These are phyloP conservation scores for Ilyonectria destructans DNA, from an alignment of 2,329 filamentous ascomycete genomes.

Conservation along the genomic window DNA sequence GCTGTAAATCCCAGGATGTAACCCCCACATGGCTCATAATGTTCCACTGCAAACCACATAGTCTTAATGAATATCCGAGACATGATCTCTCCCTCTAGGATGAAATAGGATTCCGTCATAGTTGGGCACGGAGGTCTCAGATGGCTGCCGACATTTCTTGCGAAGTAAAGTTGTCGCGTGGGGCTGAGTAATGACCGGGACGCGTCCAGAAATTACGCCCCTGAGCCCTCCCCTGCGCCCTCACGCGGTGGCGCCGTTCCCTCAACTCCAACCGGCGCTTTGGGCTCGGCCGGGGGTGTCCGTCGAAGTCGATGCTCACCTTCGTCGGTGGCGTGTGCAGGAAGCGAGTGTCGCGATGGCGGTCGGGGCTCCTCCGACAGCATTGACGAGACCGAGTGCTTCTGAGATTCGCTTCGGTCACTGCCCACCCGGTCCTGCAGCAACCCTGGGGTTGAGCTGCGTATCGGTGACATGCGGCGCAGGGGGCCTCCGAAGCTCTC, in stretches of 20 bases:
- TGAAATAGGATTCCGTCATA: slow-evolving; percentile 1
- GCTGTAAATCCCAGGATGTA: slow-evolving; percentile 30
- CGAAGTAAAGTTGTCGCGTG: slow-evolving; percentile 29
- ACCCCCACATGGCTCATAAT: not conserved
- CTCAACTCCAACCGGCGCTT: slow-evolving; percentile 27
- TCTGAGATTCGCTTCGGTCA: slow-evolving; percentile 50
- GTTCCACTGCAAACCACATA: slow-evolving; percentile 21
- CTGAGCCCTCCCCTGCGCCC: slow-evolving; percentile 37
- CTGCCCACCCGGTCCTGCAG: slow-evolving; percentile 45
- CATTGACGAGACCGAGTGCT: slow-evolving; percentile 55
- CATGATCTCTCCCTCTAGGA: not conserved
- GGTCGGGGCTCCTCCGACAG: slow-evolving; percentile 48
- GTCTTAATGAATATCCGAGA: not conserved
- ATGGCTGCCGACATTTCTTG: slow-evolving; percentile 12
- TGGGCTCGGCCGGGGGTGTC: slow-evolving; percentile 38
- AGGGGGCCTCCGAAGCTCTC: slow-evolving; percentile 49
- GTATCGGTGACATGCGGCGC: slow-evolving; percentile 46
- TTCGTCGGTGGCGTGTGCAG: slow-evolving; percentile 33
- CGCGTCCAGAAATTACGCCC: slow-evolving; percentile 37
- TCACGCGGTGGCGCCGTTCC: slow-evolving; percentile 38
- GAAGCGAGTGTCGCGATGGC: slow-evolving; percentile 32
- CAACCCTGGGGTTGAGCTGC: slow-evolving; percentile 42
- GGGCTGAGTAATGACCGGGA: slow-evolving; percentile 40
- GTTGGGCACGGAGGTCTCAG: not conserved
- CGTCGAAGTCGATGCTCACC: slow-evolving; percentile 34